Evolutionary conservation across 371 early-diverging fungal species (phyloP), one percentile per base, ranked within the genome.

Genomic region (Phascolomyces articulosus): DNA sequence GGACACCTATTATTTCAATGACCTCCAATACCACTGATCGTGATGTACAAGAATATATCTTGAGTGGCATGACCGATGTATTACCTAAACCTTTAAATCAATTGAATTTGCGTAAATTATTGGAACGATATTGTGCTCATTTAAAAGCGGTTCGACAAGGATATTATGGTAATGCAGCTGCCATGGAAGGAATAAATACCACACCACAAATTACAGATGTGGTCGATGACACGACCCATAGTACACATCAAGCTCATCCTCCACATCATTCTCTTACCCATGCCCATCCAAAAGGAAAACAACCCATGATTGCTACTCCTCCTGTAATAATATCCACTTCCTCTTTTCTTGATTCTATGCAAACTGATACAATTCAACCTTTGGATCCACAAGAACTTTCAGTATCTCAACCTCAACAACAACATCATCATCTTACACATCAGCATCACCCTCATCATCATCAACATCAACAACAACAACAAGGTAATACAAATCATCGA

Each of bases 41-140:
- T 57, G 93, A 92, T 62, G 83, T 87, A 31, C 74, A 84, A 34
- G 85, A 82, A 47, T 94, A 92, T 64, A 72, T 86, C 40, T 74
- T 82, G 7, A 86, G 85, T 55, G 93, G 93, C 15, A 94, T 94
- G 93, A 90, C 88, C 38, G 93, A 91, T 66, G 81, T 91, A n/a
- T 73, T 94, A 23, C 81, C 90, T 10, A 94, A 94, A 63, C 94
- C 94, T 1, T 85, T 94, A 58, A 73, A 82, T 51, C 74, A 72
- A 44, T 67, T 69, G 18, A 68, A 74, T 11, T 56, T 85, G 20
- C 65, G 73, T 13, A 67, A 65, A 9, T 68, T 84, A 69, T 62
- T 86, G 27, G 85, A 86, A 60, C 82, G 81, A 26, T 83, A 84
- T 49, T 85, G 85, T 40, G 77, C 79, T 23, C 85, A 83, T 63